These are phyloP conservation scores for Annulohypoxylon truncatum DNA, from an alignment of 2,329 filamentous ascomycete genomes.

Conservation along the genomic window DNA sequence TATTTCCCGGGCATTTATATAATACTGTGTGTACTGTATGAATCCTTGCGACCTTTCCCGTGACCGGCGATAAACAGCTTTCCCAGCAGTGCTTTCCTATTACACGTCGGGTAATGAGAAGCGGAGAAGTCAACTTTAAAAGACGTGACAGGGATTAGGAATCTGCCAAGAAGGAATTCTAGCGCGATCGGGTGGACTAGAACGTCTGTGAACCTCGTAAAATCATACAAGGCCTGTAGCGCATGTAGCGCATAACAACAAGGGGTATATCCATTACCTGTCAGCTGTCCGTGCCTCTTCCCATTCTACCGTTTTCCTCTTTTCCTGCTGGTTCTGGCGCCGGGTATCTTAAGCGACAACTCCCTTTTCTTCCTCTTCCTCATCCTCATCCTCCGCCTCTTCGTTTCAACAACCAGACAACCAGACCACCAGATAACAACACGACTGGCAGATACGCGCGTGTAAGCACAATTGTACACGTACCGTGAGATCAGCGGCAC, in stretches of 20 bases:
- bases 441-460: conserved; percentile 6
- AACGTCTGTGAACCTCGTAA: conserved; percentile 11
- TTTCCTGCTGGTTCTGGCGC: conserved; percentile 13
- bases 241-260: background rate
- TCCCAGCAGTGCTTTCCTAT: too few relatives aligned
- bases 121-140: conserved; percentile 29
- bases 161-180: conserved; percentile 36
- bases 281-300: conserved; percentile 9
- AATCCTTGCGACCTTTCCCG: conserved; percentile 1
- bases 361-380: background rate
- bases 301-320: conserved; percentile 18
- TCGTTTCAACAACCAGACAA: background rate
- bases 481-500: conserved; percentile 22
- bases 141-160: conserved; percentile 23
- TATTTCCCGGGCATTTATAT: background rate
- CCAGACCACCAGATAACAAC: background rate
- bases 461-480: conserved; percentile 24
- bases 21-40: conserved; percentile 8
- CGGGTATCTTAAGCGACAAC: conserved; percentile 16
- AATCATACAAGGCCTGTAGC: conserved; percentile 5
- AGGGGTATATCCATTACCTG: conserved; percentile 10
- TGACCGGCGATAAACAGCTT: conserved; percentile 2
- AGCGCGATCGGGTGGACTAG: conserved; percentile 30
- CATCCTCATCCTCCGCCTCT: background rate
- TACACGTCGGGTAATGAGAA: background rate